Base-by-base conservation (phyloP, 2,329 filamentous ascomycete species). In the Scopulariopsis brevicaulis region DNA sequence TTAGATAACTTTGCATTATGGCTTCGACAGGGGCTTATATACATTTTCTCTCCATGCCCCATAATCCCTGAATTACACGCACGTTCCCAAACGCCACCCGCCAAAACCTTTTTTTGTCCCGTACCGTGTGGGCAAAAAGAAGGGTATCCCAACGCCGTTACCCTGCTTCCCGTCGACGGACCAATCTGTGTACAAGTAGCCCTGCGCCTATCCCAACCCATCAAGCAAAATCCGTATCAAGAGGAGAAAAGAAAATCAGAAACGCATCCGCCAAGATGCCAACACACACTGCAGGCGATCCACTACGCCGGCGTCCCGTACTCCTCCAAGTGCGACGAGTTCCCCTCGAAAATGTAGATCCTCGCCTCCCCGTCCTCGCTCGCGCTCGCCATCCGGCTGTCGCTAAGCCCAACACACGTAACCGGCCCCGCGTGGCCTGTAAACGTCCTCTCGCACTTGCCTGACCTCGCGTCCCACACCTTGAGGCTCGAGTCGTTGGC, bases 401-500 rank as follows among this genome's bases (percentile, higher is more conserved):
- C 94, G 65, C 90, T 95, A 7, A 99, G 76, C 1, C 89, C 92
- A 46, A 97, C 87, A 68, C 93, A 97, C 3, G 92, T 97, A 3
- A 97, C 91, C 0, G 94, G 92, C 0, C 90, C 93, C 1, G 86
- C 82, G 70, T 97, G 94, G 0, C 92, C 92, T 2, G 90, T 91
- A 67, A 96, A 93, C 3, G 92, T 97, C 54, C 91, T 80, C 70
- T 97, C 92, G 71, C 92, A 96, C 67, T 89, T 90, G 32, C 94
- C 94, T 1, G 89, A 92, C 59, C 91, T 78, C 18, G 93, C 89
- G 72, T 97, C 93, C 94, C 94, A 99, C 35, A 81, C 70, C 75
- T 97, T 97, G 65, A 96, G 89, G 84, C 93, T 95, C 50, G 90
- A 86, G 71, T 99, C 94, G 70, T 97, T 91, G 12, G 90, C 89